Base-by-base conservation (phyloP, 148 eudicot genomes). In the Arbutus unedo region DNA sequence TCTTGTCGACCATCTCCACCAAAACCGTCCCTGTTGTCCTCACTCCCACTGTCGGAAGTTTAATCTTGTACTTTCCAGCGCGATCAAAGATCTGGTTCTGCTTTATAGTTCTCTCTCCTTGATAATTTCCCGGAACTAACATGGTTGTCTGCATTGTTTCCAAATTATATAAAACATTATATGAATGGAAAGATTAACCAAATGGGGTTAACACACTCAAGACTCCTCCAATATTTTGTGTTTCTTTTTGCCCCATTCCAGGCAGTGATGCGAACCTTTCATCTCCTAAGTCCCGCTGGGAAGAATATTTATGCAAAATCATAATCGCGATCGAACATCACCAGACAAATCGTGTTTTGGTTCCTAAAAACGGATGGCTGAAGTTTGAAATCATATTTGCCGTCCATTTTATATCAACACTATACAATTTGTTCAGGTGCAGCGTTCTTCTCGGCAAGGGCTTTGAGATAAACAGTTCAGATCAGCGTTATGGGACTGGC, bases 101-200 rank as follows among this genome's bases (percentile, higher is more conserved):
- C 90, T 88, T 94, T 77, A 94, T 94, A 8, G 90, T 93, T 89
- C 98, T 89, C 50, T 96, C 92, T 16, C 99, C 99, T 91, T 93
- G 98, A 88, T 92, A 96, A 87, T 96, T 96, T 19, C 99, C 98
- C 79, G 99, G 99, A 86, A 94, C 99, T 87, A 96, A 79, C 84
- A 96, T 87, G 47, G 91, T 87, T 47, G 88, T 79, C 99, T 96
- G 87, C 88, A 87, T 56, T 55, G 44, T 79, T 84, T 77, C 13
- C 66, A 25, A 76, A 49, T n/a, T 67, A 51, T 18, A 38, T 0
- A 50, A 11, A 11, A 18, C 13, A 57, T 53, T 45, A 72, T 62
- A 81, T 8, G 15, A 51, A 43, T 59, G 5, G 21, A 44, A 19
- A 14, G 48, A 8, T 73, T 45, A 55, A 67, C 73, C 7, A 73